Percentiles rank a stretch among this genome's conserved stretches.
Evolutionary conservation across 169 alveolate genomes (phyloP).

Genomic region (Cryptosporidium bovis): DNA sequence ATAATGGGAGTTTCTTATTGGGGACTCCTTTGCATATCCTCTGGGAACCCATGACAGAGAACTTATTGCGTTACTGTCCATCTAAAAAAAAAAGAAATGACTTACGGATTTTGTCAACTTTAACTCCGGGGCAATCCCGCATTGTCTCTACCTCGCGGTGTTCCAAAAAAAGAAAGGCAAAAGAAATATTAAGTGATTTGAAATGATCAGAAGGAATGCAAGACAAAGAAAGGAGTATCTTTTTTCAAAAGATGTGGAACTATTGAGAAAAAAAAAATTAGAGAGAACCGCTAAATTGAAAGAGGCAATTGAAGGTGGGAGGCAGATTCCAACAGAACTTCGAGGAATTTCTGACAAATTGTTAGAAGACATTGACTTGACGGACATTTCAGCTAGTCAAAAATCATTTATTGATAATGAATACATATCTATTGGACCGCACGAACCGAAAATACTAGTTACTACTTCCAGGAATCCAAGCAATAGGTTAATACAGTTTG

Average conservation of each 20-base stretch:
- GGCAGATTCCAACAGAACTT: constrained; percentile 88
- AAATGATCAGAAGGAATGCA: constrained; percentile 93
- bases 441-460: constrained; percentile 94
- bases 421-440: constrained; percentile 87
- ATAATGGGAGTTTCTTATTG: constrained; percentile 37
- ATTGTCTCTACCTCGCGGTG: constrained; percentile 58
- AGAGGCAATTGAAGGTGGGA: constrained; percentile 89
- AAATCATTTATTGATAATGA: constrained; percentile 92
- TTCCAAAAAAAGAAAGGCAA: background rate
- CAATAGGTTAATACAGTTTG: constrained; percentile 92
- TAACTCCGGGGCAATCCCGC: constrained; percentile 12
- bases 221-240: constrained; percentile 96
- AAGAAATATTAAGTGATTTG: background rate
- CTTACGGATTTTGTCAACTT: background rate
- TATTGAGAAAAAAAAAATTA: constrained; percentile 86
- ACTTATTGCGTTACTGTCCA: constrained; percentile 70
- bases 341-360: constrained; percentile 83
- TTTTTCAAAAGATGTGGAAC: constrained; percentile 90
- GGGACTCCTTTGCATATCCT: constrained; percentile 56
- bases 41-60: constrained; percentile 72
- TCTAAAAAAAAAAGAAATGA: background rate
- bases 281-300: constrained; percentile 87
- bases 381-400: constrained; percentile 88
- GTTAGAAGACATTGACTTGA: constrained; percentile 85
- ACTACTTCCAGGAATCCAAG: constrained; percentile 98